Evolutionary conservation across 768 basidiomycete species (phyloP).

Genomic region (Clitopilus hobsonii): DNA sequence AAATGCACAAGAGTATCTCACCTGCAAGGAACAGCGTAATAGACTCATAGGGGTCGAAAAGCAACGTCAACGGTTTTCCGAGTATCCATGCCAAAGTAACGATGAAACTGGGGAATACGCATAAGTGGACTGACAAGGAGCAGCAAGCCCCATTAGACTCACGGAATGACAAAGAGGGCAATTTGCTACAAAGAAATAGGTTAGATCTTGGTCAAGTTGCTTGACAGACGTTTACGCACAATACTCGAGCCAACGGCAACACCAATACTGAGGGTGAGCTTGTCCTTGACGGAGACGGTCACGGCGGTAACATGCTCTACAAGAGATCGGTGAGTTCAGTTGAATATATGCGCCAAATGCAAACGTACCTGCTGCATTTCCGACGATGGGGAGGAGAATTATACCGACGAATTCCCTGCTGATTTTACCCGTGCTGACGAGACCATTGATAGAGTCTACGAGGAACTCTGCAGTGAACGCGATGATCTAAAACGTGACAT

Average conservation of each 20-base stretch:
- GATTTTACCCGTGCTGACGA: constrained; percentile 55
- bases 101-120: constrained; percentile 46
- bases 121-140: background rate
- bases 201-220: background rate
- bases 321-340: constrained; percentile 5
- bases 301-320: constrained; percentile 88
- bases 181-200: constrained; percentile 48
- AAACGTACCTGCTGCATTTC: constrained; percentile 69
- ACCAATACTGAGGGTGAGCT: constrained; percentile 81
- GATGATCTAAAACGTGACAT: constrained; percentile 43
- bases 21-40: constrained; percentile 52
- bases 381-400: constrained; percentile 84
- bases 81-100: constrained; percentile 79
- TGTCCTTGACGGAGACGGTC: constrained; percentile 87
- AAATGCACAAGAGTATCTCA: constrained; percentile 14
- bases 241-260: constrained; percentile 87
- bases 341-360: background rate
- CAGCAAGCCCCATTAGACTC: constrained; percentile 8
- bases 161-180: constrained; percentile 45
- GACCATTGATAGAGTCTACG: constrained; percentile 76
- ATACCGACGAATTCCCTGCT: constrained; percentile 82
- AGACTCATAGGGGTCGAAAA: constrained; percentile 88
- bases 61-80: constrained; percentile 70
- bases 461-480: constrained; percentile 67
- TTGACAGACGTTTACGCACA: constrained; percentile 34